phyloP scores from a whole-genome alignment of 805 yeast species.

The Candida railenensis region DNA sequence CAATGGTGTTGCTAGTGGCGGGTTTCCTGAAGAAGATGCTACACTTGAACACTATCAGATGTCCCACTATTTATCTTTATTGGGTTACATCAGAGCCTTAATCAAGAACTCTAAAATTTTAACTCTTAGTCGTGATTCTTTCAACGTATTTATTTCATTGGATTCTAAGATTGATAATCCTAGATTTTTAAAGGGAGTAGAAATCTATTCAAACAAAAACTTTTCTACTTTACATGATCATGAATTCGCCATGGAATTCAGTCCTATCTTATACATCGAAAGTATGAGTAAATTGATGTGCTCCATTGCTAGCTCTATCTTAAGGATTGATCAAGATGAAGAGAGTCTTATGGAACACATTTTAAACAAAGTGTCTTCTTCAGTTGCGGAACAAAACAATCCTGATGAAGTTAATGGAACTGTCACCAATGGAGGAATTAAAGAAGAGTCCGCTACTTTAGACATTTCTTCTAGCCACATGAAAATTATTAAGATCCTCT shows the following conservation, averaged over 20 bases:
- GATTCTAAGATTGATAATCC: constrained; percentile 37
- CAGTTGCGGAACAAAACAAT: neutral
- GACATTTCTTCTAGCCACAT: constrained; percentile 22
- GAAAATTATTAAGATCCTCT: constrained; percentile 26
- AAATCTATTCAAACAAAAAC: constrained; percentile 25
- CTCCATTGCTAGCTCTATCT: constrained; percentile 21
- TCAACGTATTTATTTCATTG: constrained; percentile 30
- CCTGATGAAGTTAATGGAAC: neutral
- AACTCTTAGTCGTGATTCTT: constrained; percentile 18
- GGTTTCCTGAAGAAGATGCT: constrained; percentile 6
- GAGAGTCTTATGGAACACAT: constrained; percentile 22
- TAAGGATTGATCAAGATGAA: constrained; percentile 10
- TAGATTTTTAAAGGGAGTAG: constrained; percentile 37
- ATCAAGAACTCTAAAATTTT: constrained; percentile 26
- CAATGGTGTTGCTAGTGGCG: neutral
- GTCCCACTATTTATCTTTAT: constrained; percentile 33
- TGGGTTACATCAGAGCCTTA: constrained; percentile 36
- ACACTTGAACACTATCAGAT: constrained; percentile 15
- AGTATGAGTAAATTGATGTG: constrained; percentile 33
- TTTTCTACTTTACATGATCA: constrained; percentile 18
- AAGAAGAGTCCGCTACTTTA: constrained; percentile 7
- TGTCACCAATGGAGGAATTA: neutral
- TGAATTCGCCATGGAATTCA: constrained; percentile 29
- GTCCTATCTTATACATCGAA: constrained; percentile 36
- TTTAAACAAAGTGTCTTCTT: neutral